phyloP scores from a whole-genome alignment of 805 yeast genomes.

The Kuraishia cidri region DNA sequence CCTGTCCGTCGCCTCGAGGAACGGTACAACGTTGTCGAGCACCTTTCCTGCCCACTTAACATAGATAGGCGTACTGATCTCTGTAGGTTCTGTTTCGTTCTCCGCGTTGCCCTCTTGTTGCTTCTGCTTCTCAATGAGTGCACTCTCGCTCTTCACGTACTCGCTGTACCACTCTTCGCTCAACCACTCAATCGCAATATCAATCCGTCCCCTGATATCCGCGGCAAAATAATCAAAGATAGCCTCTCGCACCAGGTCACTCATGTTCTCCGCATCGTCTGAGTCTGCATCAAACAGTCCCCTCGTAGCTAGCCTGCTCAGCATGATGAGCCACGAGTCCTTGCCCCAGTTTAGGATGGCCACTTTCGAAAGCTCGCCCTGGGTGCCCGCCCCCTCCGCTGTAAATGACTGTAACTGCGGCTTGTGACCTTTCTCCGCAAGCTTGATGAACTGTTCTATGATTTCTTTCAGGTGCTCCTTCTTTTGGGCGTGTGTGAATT shows the following conservation, averaged over 20 bases:
- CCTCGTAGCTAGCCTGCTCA: conserved; percentile 75
- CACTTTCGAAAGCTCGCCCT: conserved; percentile 20
- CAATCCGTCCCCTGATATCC: conserved; percentile 65
- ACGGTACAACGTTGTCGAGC: conserved; percentile 75
- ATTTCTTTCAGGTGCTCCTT: conserved; percentile 47
- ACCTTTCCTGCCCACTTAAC: conserved; percentile 61
- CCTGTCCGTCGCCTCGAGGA: conserved; percentile 73
- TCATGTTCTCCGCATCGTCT: conserved; percentile 17
- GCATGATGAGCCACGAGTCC: conserved; percentile 68
- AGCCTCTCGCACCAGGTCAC: conserved; percentile 59
- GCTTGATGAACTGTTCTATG: conserved; percentile 46
- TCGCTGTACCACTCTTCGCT: conserved; percentile 90
- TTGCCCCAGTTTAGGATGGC: conserved; percentile 44
- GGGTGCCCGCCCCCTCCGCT: conserved; percentile 2
- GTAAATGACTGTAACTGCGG: not conserved
- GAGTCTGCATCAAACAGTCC: conserved; percentile 38
- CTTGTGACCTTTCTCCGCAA: conserved; percentile 26
- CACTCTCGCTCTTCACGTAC: conserved; percentile 11
- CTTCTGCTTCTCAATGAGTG: conserved; percentile 7
- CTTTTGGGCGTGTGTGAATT: conserved; percentile 43
- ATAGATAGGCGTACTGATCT: conserved; percentile 39
- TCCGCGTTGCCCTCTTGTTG: conserved; percentile 6
- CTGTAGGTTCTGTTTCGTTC: conserved; percentile 9
- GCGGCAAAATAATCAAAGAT: conserved; percentile 65
- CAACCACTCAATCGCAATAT: conserved; percentile 81